A percentile compares a stretch with the other conserved stretches of the same genome.
phyloP scores from a whole-genome alignment of 345 rosid genomes.

The Pseudoturritis turrita region DNA sequence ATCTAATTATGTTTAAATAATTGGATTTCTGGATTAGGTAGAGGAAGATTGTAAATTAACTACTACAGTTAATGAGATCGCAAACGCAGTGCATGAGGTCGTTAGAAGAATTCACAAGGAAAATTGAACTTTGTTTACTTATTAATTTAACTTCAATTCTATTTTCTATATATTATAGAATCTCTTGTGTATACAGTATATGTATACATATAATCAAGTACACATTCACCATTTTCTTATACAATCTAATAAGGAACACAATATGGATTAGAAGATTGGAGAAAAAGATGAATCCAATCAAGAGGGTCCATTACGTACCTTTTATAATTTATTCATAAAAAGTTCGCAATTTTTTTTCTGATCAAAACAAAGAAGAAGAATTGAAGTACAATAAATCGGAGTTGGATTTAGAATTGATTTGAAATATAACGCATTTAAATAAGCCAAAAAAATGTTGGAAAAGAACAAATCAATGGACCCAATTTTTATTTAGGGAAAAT shows the following conservation, averaged over 20 bases:
- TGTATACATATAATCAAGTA: not conserved
- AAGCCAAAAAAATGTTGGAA: too few relatives aligned
- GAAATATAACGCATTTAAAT: too few relatives aligned
- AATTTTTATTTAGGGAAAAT: too few relatives aligned
- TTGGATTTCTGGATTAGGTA: constrained; percentile 6
- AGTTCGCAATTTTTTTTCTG: too few relatives aligned
- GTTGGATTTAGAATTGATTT: too few relatives aligned
- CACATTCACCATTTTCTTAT: not conserved
- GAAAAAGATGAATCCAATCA: not conserved
- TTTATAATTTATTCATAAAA: too few relatives aligned
- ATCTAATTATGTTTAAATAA: not conserved
- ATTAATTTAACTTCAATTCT: not conserved
- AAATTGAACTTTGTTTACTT: not conserved
- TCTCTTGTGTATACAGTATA: not conserved
- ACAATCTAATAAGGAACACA: not conserved
- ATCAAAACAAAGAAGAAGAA: too few relatives aligned
- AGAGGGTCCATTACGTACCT: too few relatives aligned
- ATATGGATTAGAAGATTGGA: not conserved
- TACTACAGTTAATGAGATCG: constrained; percentile 16
- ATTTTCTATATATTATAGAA: not conserved
- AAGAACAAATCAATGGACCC: too few relatives aligned
- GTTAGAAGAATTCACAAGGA: constrained; percentile 15
- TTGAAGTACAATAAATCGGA: too few relatives aligned
- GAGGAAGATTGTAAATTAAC: constrained; percentile 8
- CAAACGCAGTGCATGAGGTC: constrained; percentile 25